A percentile compares a stretch with the other conserved stretches of the same genome.
phyloP scores from a whole-genome alignment of 2,329 filamentous ascomycete species.

The Fusarium sp. region DNA sequence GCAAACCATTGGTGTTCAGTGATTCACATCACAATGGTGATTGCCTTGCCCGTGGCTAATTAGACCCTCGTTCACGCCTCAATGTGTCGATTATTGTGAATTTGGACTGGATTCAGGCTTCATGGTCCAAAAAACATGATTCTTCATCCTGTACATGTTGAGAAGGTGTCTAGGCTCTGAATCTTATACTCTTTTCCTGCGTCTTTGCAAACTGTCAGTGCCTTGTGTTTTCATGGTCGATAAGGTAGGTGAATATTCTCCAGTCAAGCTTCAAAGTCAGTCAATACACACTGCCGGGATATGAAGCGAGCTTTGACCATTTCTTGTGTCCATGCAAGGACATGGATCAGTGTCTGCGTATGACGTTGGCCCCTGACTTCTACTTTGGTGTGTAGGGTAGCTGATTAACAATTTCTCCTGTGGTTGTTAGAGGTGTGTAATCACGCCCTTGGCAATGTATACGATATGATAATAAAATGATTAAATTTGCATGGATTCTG shows the following conservation, averaged over 20 bases:
- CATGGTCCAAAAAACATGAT: neutral
- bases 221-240: neutral
- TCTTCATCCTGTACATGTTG: neutral
- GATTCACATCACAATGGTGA: neutral
- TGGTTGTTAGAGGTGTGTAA: neutral
- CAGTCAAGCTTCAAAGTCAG: neutral
- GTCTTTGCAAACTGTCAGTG: neutral
- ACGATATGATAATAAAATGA: neutral
- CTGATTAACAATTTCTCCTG: neutral
- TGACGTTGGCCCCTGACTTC: neutral
- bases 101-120: neutral
- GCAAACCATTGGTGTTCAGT: neutral
- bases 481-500: fast-evolving
- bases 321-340: neutral
- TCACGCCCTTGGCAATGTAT: too few species aligned
- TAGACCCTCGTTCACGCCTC: neutral
- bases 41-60: neutral
- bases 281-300: neutral
- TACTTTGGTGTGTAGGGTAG: neutral
- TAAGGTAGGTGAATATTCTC: neutral
- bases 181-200: neutral
- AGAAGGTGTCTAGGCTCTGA: neutral
- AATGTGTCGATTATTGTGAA: neutral
- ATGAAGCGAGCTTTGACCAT: neutral
- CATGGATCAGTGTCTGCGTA: neutral